phyloP scores from a whole-genome alignment of 1,139 yeast genomes.

The Eremothecium gossypii region DNA sequence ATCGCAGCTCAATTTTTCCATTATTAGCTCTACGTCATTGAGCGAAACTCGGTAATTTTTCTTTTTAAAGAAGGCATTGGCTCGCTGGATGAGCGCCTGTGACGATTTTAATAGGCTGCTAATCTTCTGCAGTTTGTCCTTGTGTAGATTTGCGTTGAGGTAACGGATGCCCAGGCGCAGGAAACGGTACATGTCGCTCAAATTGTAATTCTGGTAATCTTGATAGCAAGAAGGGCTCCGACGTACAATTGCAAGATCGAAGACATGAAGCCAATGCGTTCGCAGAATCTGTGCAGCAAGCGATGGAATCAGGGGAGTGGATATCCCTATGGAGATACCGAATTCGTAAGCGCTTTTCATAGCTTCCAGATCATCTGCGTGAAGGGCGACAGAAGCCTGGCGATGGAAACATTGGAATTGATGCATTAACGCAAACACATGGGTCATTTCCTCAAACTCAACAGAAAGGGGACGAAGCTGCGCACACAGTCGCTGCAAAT shows the following conservation, averaged over 20 bases:
- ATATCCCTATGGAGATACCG: conserved; percentile 8
- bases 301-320: conserved; percentile 5
- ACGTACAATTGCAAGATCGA: conserved; percentile 9
- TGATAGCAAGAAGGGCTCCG: conserved; percentile 27
- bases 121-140: conserved; percentile 11
- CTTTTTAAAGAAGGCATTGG: conserved; percentile 21
- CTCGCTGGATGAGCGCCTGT: conserved; percentile 13
- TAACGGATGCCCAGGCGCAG: conserved; percentile 14
- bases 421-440: conserved; percentile 6
- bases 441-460: conserved; percentile 13
- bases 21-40: conserved; percentile 16
- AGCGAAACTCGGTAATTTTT: conserved; percentile 22
- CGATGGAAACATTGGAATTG: conserved; percentile 8
- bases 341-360: conserved; percentile 8
- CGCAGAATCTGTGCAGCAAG: conserved; percentile 11
- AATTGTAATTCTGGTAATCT: conserved; percentile 36
- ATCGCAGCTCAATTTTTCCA: conserved; percentile 12
- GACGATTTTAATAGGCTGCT: conserved; percentile 11
- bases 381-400: conserved; percentile 5
- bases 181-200: conserved; percentile 10
- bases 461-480: conserved; percentile 9
- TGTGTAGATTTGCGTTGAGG: conserved; percentile 10
- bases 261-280: conserved; percentile 16
- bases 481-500: conserved; percentile 7
- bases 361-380: conserved; percentile 4